phyloP scores from a whole-genome alignment of 2,329 filamentous ascomycete genomes.

The Seiridium unicorne region DNA sequence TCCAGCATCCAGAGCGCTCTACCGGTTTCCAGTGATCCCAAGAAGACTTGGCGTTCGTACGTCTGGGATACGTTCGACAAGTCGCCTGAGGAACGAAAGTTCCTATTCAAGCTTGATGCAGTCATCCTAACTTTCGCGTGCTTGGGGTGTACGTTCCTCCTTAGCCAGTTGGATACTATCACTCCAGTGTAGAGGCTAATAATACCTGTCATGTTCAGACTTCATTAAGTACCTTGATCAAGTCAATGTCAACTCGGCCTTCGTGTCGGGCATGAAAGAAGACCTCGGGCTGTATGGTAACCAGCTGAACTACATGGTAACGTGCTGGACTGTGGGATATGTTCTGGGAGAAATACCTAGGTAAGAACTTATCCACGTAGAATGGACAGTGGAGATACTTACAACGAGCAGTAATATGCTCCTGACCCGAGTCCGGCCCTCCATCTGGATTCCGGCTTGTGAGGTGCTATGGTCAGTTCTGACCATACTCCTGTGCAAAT shows the following conservation, averaged over 20 bases:
- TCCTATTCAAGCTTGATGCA: slow-evolving; percentile 41
- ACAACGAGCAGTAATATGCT: slow-evolving; percentile 25
- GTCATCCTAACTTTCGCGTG: slow-evolving; percentile 38
- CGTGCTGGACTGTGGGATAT: slow-evolving; percentile 28
- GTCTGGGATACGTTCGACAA: slow-evolving; percentile 49
- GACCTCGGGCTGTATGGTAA: slow-evolving; percentile 38
- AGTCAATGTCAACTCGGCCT: slow-evolving; percentile 40
- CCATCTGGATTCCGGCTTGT: slow-evolving; percentile 34
- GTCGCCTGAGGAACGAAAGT: slow-evolving; percentile 35
- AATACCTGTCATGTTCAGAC: slow-evolving; percentile 10
- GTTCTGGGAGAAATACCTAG: slow-evolving; percentile 29
- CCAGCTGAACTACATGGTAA: slow-evolving; percentile 32
- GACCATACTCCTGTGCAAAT: slow-evolving; percentile 30
- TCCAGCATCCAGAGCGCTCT: neutral
- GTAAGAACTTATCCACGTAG: slow-evolving; percentile 7
- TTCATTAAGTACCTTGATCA: slow-evolving; percentile 33
- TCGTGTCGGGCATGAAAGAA: slow-evolving; percentile 45
- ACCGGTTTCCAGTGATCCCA: slow-evolving; percentile 24
- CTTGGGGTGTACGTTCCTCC: slow-evolving; percentile 18
- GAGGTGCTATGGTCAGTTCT: slow-evolving; percentile 30
- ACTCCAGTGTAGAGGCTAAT: neutral
- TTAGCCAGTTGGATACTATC: too few relatives aligned
- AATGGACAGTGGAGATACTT: neutral
- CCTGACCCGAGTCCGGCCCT: slow-evolving; percentile 32
- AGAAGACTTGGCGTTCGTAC: slow-evolving; percentile 43